These are phyloP conservation scores for Hypoxylon cercidicola DNA, from an alignment of 495 filamentous ascomycete genomes.

Conservation along the genomic window DNA sequence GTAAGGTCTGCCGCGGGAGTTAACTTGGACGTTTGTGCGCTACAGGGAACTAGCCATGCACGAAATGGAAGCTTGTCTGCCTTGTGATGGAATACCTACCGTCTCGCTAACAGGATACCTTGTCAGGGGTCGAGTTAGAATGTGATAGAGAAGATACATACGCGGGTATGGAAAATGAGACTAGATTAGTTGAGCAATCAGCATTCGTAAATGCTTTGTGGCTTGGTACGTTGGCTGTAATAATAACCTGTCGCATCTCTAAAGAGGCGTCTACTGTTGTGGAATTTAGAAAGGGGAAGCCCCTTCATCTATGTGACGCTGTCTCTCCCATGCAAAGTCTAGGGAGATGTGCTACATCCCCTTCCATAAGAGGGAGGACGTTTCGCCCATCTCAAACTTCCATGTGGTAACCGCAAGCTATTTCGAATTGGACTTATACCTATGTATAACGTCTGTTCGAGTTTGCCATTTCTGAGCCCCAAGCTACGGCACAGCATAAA, in stretches of 20 bases:
- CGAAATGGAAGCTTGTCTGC: slow-evolving; percentile 17
- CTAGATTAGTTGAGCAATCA: too few relatives aligned
- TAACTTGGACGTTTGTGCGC: too few relatives aligned
- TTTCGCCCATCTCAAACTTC: slow-evolving; percentile 31
- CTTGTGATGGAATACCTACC: slow-evolving; percentile 26
- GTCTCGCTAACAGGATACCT: slow-evolving; percentile 30
- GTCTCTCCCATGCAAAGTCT: slow-evolving; percentile 24
- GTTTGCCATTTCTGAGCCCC: slow-evolving; percentile 10
- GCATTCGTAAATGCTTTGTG: neutral
- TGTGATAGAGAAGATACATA: neutral
- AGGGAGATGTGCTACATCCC: slow-evolving; percentile 30
- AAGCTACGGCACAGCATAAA: slow-evolving; percentile 6
- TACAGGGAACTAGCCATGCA: neutral
- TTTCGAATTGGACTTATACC: slow-evolving; percentile 24
- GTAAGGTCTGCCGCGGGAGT: neutral
- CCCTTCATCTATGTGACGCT: slow-evolving; percentile 43
- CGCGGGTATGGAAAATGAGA: neutral
- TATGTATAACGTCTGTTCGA: slow-evolving; percentile 16
- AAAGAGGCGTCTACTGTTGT: slow-evolving; percentile 10
- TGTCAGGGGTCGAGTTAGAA: slow-evolving; percentile 9
- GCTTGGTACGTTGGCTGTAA: slow-evolving; percentile 13
- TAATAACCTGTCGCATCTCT: slow-evolving; percentile 23
- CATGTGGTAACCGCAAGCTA: slow-evolving; percentile 9
- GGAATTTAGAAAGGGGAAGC: slow-evolving; percentile 13
- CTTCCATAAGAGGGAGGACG: slow-evolving; percentile 38